phyloP scores from a whole-genome alignment of 345 rosid species.

The Populus euphratica region DNA sequence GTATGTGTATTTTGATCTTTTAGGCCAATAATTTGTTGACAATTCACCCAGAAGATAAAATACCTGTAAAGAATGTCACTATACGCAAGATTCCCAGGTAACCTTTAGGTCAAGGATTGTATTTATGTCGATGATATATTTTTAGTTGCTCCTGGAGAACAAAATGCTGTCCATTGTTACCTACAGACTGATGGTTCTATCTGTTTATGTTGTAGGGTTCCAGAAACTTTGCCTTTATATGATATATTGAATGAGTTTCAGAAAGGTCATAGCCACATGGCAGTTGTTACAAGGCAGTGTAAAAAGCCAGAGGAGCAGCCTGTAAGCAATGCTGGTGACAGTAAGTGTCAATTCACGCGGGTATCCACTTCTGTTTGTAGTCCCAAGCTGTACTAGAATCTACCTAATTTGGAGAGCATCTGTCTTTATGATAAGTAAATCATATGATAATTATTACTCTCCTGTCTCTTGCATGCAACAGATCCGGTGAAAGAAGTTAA shows the following conservation, averaged over 20 bases:
- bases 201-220: constrained; percentile 46
- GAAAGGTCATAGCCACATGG: constrained; percentile 99
- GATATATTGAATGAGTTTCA: constrained; percentile 98
- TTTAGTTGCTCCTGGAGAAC: not conserved
- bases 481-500: constrained; percentile 49
- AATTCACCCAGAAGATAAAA: constrained; percentile 72
- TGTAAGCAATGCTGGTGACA: constrained; percentile 12
- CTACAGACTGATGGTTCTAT: constrained; percentile 5
- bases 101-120: not conserved
- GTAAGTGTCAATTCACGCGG: constrained; percentile 31
- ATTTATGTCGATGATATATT: not conserved
- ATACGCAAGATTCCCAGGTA: constrained; percentile 92
- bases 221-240: constrained; percentile 76
- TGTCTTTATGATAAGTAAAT: not conserved
- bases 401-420: not conserved
- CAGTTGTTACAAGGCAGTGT: constrained; percentile 67
- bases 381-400: not conserved
- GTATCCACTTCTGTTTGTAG: not conserved
- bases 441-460: not conserved
- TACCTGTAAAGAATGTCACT: constrained; percentile 78
- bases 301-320: constrained; percentile 32
- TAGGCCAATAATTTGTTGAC: constrained; percentile 86
- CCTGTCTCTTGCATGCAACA: constrained; percentile 17
- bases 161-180: not conserved
- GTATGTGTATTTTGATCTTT: constrained; percentile 1